Percentiles rank a stretch among this genome's conserved stretches.
phyloP scores from a whole-genome alignment of 257 asterid genomes.

The Solanum gracilifrons region DNA sequence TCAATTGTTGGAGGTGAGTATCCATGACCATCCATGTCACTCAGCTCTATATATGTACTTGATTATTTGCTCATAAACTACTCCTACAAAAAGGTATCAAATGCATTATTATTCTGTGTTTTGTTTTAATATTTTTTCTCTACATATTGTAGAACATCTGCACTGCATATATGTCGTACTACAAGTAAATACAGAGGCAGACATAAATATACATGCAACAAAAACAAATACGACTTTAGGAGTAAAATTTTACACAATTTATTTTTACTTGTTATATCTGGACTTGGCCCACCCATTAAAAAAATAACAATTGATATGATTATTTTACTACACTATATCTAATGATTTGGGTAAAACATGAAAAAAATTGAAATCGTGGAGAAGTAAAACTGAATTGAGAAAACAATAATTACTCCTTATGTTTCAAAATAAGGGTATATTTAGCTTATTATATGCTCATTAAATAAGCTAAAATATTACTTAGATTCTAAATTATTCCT shows the following conservation, averaged over 20 bases:
- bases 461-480: not conserved
- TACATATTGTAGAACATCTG: not conserved
- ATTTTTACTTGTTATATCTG: not conserved
- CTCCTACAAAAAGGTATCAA: not conserved
- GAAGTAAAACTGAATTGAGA: not conserved
- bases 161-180: not conserved
- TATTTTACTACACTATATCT: not conserved
- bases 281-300: not conserved
- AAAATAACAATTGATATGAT: not conserved
- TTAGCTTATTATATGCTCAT: not conserved
- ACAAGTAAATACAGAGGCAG: not conserved
- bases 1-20: conserved; percentile 1
- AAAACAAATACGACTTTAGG: not conserved
- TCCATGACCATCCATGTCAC: conserved; percentile 12
- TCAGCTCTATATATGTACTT: not conserved
- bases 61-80: not conserved
- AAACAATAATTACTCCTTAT: not conserved
- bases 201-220: not conserved
- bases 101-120: not conserved
- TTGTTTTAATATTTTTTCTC: not conserved
- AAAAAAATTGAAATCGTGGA: not conserved
- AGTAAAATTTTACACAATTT: not conserved
- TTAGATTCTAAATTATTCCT: not conserved
- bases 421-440: not conserved
- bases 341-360: no score